phyloP scores from a whole-genome alignment of 169 alveolate species.

The Plasmodium cynomolgi region DNA sequence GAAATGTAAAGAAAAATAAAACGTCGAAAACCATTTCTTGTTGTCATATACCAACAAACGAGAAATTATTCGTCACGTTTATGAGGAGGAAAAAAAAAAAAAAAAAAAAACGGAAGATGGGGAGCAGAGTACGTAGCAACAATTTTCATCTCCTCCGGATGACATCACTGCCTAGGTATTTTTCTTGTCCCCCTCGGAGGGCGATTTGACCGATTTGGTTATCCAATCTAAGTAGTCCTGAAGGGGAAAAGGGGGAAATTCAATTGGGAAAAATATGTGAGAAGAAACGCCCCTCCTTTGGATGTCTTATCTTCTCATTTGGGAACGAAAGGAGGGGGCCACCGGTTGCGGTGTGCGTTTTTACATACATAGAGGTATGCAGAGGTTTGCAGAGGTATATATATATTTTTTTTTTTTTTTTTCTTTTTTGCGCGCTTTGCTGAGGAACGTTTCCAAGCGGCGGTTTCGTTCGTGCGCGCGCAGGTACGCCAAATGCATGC shows the following conservation, averaged over 20 bases:
- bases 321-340: neutral
- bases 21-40: neutral
- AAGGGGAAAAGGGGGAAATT: neutral
- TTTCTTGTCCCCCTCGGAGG: neutral
- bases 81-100: neutral
- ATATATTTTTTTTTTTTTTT: neutral
- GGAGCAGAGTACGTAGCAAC: neutral
- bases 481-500: neutral
- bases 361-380: neutral
- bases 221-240: slow-evolving; percentile 67
- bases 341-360: neutral
- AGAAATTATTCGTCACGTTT: neutral
- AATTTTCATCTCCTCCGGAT: neutral
- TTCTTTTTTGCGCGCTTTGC: neutral
- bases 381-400: neutral
- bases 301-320: neutral
- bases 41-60: neutral
- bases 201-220: slow-evolving; percentile 18
- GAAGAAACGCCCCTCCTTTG: neutral
- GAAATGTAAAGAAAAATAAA: neutral
- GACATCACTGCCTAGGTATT: neutral
- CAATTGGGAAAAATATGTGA: neutral
- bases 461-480: neutral
- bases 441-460: neutral
- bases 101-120: neutral